Evolutionary conservation across 1,139 yeast species (phyloP).

Genomic region (Blastobotrys raffinosifermentans): DNA sequence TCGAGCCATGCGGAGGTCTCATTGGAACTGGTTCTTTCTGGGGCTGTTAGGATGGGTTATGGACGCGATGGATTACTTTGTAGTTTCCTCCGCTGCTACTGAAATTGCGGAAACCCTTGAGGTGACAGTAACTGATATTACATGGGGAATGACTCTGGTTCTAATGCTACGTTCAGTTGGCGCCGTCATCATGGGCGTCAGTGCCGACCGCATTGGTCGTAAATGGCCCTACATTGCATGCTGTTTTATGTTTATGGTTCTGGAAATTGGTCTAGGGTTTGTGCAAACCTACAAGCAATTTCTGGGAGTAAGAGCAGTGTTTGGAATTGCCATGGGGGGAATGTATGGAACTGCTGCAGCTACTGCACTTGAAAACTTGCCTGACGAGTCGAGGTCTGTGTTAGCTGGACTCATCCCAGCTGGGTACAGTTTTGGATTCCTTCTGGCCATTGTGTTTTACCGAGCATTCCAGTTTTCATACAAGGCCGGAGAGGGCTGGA

Average conservation of each 20-base stretch:
- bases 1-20: constrained; percentile 28
- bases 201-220: constrained; percentile 62
- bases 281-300: constrained; percentile 58
- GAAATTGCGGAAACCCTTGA: constrained; percentile 41
- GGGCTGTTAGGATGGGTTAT: constrained; percentile 48
- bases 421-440: constrained; percentile 43
- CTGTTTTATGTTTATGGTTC: constrained; percentile 44
- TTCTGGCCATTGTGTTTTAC: constrained; percentile 41
- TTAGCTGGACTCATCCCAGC: constrained; percentile 44
- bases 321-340: constrained; percentile 51
- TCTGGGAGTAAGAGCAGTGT: constrained; percentile 61
- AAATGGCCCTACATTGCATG: constrained; percentile 59
- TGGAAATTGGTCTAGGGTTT: constrained; percentile 75
- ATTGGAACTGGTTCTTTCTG: constrained; percentile 37
- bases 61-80: constrained; percentile 50
- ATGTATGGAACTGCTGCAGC: constrained; percentile 46
- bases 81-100: constrained; percentile 42
- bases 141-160: constrained; percentile 74
- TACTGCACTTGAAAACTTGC: constrained; percentile 45
- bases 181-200: constrained; percentile 58
- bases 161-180: constrained; percentile 74
- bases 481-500: constrained; percentile 38
- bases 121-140: constrained; percentile 40
- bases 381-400: constrained; percentile 37
- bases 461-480: constrained; percentile 14